Evolutionary conservation across 306 rosid species (phyloP).

Genomic region (Luffa aegyptiaca): DNA sequence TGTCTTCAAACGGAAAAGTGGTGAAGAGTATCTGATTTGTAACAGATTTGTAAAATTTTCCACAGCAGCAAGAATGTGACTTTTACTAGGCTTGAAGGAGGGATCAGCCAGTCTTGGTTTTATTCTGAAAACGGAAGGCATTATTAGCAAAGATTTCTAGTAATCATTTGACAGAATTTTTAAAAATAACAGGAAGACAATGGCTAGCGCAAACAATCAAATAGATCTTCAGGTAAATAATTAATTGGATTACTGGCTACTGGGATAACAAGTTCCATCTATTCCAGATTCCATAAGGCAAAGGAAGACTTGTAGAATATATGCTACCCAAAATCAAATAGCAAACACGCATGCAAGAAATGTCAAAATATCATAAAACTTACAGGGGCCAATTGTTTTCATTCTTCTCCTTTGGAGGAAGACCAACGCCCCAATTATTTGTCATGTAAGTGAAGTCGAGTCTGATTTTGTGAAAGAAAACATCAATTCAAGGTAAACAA

Average conservation of each 20-base stretch:
- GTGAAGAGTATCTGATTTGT: constrained; percentile 84
- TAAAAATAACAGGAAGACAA: background rate
- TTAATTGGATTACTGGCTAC: background rate
- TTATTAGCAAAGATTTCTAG: constrained; percentile 9
- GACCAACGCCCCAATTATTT: constrained; percentile 94
- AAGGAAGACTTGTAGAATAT: background rate
- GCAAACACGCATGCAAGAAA: background rate
- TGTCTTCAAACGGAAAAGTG: constrained; percentile 80
- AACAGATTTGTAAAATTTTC: constrained; percentile 58
- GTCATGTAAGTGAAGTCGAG: constrained; percentile 72
- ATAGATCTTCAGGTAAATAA: background rate
- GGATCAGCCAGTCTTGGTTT: constrained; percentile 84
- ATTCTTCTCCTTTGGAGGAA: constrained; percentile 83
- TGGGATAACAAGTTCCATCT: background rate
- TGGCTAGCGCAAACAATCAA: background rate
- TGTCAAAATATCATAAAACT: constrained; percentile 21
- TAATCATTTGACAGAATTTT: background rate
- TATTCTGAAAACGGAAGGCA: constrained; percentile 40
- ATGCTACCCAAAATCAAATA: background rate
- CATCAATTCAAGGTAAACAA: constrained; percentile 3
- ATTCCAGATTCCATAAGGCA: background rate
- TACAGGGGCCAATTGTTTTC: constrained; percentile 79
- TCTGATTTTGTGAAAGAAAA: constrained; percentile 32
- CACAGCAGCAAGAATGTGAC: constrained; percentile 45
- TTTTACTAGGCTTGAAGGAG: constrained; percentile 65